A percentile compares a stretch with the other conserved stretches of the same genome.
These are phyloP conservation scores for Ceratobasidium sp. DNA, from an alignment of 1,284 basidiomycete genomes.

Conservation along the genomic window DNA sequence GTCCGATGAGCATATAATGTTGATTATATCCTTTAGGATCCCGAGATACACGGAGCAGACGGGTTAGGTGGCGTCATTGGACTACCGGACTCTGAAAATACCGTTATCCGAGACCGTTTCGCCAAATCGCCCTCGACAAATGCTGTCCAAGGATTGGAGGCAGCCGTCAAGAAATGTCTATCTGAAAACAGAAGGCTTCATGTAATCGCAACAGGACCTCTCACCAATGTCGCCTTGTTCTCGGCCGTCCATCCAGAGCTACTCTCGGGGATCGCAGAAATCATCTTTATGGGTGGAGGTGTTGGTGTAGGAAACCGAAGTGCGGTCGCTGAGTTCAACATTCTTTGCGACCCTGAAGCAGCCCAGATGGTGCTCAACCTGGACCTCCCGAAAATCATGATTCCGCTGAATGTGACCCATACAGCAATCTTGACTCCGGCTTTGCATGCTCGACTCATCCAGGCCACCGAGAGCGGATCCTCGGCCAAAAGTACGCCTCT, in stretches of 20 bases:
- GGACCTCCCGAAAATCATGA: constrained; percentile 66
- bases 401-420: constrained; percentile 86
- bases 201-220: constrained; percentile 75
- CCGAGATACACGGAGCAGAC: constrained; percentile 79
- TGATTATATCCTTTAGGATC: constrained; percentile 41
- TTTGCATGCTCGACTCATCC: constrained; percentile 61
- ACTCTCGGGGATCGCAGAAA: constrained; percentile 69
- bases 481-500: constrained; percentile 61
- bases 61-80: constrained; percentile 83
- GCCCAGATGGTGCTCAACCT: constrained; percentile 76
- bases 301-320: constrained; percentile 81
- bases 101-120: constrained; percentile 57
- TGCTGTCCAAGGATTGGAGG: constrained; percentile 71
- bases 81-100: constrained; percentile 58
- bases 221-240: constrained; percentile 86
- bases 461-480: constrained; percentile 37
- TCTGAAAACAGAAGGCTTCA: constrained; percentile 56
- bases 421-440: constrained; percentile 70
- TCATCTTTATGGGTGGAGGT: constrained; percentile 87
- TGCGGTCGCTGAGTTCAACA: constrained; percentile 83
- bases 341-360: constrained; percentile 79
- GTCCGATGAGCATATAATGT: not conserved
- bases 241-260: constrained; percentile 73
- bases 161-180: constrained; percentile 54
- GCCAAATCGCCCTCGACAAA: constrained; percentile 49